Evolutionary conservation across 441 rosid species (phyloP).

Genomic region (Croton setiger): DNA sequence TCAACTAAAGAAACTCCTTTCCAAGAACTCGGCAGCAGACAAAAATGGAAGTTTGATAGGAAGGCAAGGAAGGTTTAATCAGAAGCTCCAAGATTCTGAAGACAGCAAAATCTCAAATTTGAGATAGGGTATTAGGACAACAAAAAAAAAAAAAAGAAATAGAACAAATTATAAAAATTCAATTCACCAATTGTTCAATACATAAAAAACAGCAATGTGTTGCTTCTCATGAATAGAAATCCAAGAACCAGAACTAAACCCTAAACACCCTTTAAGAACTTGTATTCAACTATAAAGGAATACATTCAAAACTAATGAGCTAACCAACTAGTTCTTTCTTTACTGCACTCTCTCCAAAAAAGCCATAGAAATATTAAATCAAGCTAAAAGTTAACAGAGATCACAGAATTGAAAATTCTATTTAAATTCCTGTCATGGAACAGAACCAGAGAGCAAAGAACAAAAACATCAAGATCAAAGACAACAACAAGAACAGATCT

Average conservation of each 20-base stretch:
- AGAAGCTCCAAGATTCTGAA: not conserved
- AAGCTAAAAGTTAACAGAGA: slow-evolving; percentile 12
- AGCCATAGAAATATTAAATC: not conserved
- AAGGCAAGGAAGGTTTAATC: not conserved
- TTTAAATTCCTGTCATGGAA: not conserved
- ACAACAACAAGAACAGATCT: not conserved
- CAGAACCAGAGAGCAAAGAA: not conserved
- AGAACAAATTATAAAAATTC: not conserved
- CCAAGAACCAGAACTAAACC: not conserved
- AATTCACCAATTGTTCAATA: not conserved
- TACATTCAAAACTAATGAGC: not conserved
- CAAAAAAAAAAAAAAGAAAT: too few relatives aligned
- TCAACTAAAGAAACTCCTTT: not conserved
- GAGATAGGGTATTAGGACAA: not conserved
- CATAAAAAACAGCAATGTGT: not conserved
- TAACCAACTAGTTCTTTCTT: not conserved
- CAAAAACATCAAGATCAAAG: not conserved
- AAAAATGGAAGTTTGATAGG: too few relatives aligned
- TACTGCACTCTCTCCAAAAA: not conserved
- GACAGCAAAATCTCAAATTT: not conserved
- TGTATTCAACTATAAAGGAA: not conserved
- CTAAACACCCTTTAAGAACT: not conserved
- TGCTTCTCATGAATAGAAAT: not conserved
- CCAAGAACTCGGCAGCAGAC: too few relatives aligned
- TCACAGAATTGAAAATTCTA: not conserved